Base-by-base conservation (phyloP, 139 green algal genomes). In the Picochlorum sp. region DNA sequence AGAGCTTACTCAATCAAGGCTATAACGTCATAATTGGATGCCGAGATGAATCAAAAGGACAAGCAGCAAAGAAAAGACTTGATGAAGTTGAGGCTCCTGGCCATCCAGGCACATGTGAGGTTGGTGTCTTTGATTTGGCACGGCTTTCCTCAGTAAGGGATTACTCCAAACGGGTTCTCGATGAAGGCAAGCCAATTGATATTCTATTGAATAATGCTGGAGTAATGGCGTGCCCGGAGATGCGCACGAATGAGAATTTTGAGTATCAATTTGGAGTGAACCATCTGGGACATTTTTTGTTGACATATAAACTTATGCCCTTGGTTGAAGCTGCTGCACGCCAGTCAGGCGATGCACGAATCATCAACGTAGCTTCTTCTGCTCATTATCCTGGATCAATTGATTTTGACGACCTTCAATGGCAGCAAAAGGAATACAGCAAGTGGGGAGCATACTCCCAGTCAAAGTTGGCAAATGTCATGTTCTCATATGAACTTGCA, bases 401-500 rank as follows among this genome's bases (percentile, higher is more conserved):
- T 11, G 60, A 91, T 60, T 92, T 92, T 62, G 69, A 86, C 23
- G 85, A 92, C 61, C 74, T 93, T 13, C 76, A 81, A 62, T 62
- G 55, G 26, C 67, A 72, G 10, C 14, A 21, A 18, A 63, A 6
- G 7, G n/a, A n/a, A 18, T 91, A 90, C 69, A 30, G 75, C 14
- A 15, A 49, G 1, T 88, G 78, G 78, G 15, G 47, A 3, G 76
- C 72, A 4, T 89, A 89, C 61, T 77, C 70, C 14, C 83, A 92
- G 72, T 86, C 81, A 30, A 96, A 96, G 78, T 78, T 96, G 9
- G 87, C 88, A 10, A 95, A 96, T 66, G 69, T 96, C 13, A 65
- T 95, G 52, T 95, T 94, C 71, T 82, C 89, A 1, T 89, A 87
- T 45, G 90, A 96, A 81, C 74, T 96, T 21, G 77, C 74, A 1